phyloP scores from a whole-genome alignment of 257 asterid genomes.

The Nicotiana attenuata region DNA sequence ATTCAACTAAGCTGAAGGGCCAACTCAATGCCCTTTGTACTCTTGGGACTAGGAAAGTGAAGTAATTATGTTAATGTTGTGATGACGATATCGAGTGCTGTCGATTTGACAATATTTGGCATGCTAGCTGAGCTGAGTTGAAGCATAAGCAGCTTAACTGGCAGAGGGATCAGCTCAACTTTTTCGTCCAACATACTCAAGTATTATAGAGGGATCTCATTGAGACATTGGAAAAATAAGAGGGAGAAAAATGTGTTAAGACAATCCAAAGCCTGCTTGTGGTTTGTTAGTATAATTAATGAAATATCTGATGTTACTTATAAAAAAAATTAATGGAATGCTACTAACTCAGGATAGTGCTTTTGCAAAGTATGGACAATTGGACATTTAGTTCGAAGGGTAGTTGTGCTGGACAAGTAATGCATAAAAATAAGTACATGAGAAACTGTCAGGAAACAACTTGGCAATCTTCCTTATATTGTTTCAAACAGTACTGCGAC shows the following conservation, averaged over 20 bases:
- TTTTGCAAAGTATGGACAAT: not conserved
- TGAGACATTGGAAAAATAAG: not conserved
- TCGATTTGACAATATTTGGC: not conserved
- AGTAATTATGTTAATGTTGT: not conserved
- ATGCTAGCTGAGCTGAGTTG: not conserved
- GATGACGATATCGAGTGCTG: not conserved
- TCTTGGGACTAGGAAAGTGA: not conserved
- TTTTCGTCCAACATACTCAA: not conserved
- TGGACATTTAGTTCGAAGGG: not conserved
- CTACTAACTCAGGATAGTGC: not conserved
- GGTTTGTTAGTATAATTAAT: not conserved
- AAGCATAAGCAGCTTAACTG: not conserved
- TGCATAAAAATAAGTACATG: not conserved
- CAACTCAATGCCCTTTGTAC: not conserved
- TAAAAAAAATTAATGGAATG: not conserved
- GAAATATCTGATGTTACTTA: not conserved
- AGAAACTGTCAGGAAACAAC: not conserved
- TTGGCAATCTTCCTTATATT: not conserved
- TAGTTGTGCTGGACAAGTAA: not conserved
- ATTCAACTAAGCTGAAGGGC: not conserved
- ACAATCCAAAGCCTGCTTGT: not conserved
- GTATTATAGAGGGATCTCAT: not conserved
- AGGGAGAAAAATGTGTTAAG: not conserved
- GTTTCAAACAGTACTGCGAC: not conserved
- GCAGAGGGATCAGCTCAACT: not conserved